These are phyloP conservation scores for Globisporangium yorkense DNA, from an alignment of 352 stramenopile genomes.

Conservation along the genomic window DNA sequence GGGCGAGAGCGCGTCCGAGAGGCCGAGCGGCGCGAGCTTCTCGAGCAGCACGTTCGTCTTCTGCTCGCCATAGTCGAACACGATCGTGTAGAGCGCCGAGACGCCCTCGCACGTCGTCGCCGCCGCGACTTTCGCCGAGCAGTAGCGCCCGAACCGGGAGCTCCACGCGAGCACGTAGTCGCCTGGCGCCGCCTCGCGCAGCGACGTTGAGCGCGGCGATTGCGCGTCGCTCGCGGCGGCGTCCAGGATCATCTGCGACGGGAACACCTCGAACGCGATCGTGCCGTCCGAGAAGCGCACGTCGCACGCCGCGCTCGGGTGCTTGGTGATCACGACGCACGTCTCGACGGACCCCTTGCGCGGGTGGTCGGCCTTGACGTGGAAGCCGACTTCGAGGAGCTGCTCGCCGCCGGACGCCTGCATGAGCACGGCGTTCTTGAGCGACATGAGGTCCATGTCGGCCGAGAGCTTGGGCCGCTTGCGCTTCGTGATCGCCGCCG, in stretches of 20 bases:
- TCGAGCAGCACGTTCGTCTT: slow-evolving; percentile 41
- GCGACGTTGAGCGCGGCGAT: slow-evolving; percentile 8
- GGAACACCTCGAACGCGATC: slow-evolving; percentile 70
- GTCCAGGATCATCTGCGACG: slow-evolving; percentile 76
- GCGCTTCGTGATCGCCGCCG: slow-evolving; percentile 49
- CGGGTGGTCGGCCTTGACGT: slow-evolving; percentile 70
- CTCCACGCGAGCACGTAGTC: slow-evolving; percentile 73
- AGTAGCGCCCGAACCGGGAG: slow-evolving; percentile 64
- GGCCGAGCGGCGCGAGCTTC: slow-evolving; percentile 48
- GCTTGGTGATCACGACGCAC: slow-evolving; percentile 64
- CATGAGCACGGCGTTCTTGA: slow-evolving; percentile 79
- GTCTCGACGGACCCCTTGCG: slow-evolving; percentile 49
- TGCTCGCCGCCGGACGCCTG: slow-evolving; percentile 25
- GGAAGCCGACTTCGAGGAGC: slow-evolving; percentile 58
- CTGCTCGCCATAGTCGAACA: slow-evolving; percentile 71
- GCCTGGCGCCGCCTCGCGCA: slow-evolving; percentile 23
- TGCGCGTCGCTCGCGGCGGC: slow-evolving; percentile 11
- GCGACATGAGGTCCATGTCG: slow-evolving; percentile 55
- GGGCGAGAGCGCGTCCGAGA: slow-evolving; percentile 42
- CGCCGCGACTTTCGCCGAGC: slow-evolving; percentile 43
- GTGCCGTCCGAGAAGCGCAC: slow-evolving; percentile 72
- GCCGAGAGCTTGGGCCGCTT: slow-evolving; percentile 28
- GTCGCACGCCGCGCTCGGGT: slow-evolving; percentile 54
- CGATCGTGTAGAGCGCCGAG: slow-evolving; percentile 37
- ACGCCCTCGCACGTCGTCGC: slow-evolving; percentile 20